Percentiles rank a stretch among this genome's conserved stretches.
These are phyloP conservation scores for Camptophora hylomeconis DNA, from an alignment of 2,329 filamentous ascomycete species.

Conservation along the genomic window DNA sequence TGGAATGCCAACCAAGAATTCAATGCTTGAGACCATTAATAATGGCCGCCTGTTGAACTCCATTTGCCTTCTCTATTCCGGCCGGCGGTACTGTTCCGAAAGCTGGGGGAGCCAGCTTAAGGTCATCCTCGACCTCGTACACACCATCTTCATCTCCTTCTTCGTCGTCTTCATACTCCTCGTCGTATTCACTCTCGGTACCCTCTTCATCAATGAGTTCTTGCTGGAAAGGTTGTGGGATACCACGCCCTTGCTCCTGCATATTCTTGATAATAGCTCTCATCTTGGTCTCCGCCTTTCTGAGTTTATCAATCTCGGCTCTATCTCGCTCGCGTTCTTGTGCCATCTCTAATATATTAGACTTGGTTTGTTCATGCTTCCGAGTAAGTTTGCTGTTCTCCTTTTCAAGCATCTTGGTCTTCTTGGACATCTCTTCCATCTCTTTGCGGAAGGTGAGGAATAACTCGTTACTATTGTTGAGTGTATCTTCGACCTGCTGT, in stretches of 20 bases:
- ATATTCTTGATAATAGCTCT: constrained; percentile 92
- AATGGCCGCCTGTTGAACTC: constrained; percentile 22
- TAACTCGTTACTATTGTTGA: constrained; percentile 96
- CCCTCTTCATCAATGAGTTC: constrained; percentile 42
- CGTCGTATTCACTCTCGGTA: constrained; percentile 39
- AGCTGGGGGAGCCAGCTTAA: constrained; percentile 18
- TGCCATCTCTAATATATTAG: constrained; percentile 94
- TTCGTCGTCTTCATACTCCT: constrained; percentile 46
- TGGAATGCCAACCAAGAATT: no score
- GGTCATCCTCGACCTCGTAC: constrained; percentile 26
- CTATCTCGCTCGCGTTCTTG: constrained; percentile 73
- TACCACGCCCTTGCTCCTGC: constrained; percentile 82
- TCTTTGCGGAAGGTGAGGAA: constrained; percentile 96
- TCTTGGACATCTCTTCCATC: constrained; percentile 99
- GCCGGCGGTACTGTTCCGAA: constrained; percentile 39
- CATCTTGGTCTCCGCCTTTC: constrained; percentile 78
- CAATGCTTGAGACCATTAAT: constrained; percentile 30
- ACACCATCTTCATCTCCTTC: constrained; percentile 45
- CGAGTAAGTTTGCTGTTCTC: constrained; percentile 84
- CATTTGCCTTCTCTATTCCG: constrained; percentile 32
- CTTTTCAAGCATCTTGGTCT: constrained; percentile 91
- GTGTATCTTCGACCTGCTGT: constrained; percentile 84
- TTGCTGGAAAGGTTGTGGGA: constrained; percentile 43
- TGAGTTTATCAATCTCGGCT: constrained; percentile 64
- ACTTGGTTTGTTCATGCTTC: constrained; percentile 85